Evolutionary conservation across 2,329 filamentous ascomycete genomes (phyloP), one percentile per base, ranked within the genome.

Genomic region (Aspergillus terreus): DNA sequence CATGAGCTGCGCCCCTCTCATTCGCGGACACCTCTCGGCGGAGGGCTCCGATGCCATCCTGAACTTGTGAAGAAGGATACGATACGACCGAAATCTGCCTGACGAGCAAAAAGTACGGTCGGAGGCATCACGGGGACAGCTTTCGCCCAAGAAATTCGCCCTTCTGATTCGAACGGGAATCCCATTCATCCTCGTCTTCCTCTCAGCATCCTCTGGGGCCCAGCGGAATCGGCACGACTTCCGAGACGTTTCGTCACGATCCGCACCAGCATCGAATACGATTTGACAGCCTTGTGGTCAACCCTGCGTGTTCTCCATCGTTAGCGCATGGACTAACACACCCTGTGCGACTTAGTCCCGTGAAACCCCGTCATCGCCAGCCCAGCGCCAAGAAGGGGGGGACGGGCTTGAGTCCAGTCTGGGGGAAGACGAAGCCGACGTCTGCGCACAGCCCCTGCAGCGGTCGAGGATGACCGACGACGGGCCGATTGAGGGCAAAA

Each of bases 221-320:
- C 19, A 47, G 12, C 17, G 45, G 17, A 46, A 44, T 50, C 55
- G 55, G 55, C 55, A 57, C 52, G 42, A 46, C 52, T 51, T 55
- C 55, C 55, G 55, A 23, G 45, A 46, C 17, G 36, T 52, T 47
- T 51, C 49, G 43, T 53, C 38, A 51, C 44, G 51, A 51, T 53
- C 52, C 46, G 47, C 46, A 46, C 41, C 25, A 27, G 46, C 32
- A 33, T 25, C 36, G 40, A n/a, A 15, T 9, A 11, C 47, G 46
- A 53, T 53, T 50, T 44, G 51, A 47, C 52, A 57, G 55, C 55
- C 55, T 57, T 57, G 55, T 57, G 36, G 51, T 36, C 15, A 21
- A 14, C 43, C 25, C 25, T 45, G 43, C 15, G 27, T 7, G 7
- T 9, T 30, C 27, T 30, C 27, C 27, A 30, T 30, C 27, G 27